phyloP scores from a whole-genome alignment of 2,329 filamentous ascomycete species.

The Pseudophaeomoniella oleicola region DNA sequence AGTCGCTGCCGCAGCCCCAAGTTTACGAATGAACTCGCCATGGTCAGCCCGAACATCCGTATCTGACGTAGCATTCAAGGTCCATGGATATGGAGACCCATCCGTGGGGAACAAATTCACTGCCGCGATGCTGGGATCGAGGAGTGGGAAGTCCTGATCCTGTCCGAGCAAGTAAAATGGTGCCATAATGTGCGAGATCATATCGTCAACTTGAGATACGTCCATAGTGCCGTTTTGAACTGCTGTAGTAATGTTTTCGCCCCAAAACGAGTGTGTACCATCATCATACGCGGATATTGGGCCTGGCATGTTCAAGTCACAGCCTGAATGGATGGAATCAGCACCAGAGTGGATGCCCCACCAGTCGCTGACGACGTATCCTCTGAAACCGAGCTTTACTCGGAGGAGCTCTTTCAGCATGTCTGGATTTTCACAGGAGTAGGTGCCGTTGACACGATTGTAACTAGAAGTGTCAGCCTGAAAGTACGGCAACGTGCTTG shows the following conservation, averaged over 20 bases:
- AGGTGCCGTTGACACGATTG: conserved; percentile 56
- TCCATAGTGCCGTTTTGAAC: conserved; percentile 47
- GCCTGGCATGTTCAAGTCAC: conserved; percentile 67
- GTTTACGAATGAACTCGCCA: neutral
- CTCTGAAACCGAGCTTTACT: conserved; percentile 65
- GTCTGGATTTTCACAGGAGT: conserved; percentile 66
- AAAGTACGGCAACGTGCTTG: no score
- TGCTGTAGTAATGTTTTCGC: neutral
- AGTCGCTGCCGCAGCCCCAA: conserved; percentile 25
- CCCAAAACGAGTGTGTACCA: conserved; percentile 4
- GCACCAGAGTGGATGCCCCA: conserved; percentile 58
- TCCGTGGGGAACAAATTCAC: neutral
- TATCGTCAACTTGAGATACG: conserved; percentile 42
- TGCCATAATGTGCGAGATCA: conserved; percentile 38
- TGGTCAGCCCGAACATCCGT: conserved; percentile 8
- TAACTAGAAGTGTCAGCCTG: conserved; percentile 30
- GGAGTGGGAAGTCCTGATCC: neutral
- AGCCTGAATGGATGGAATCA: conserved; percentile 51
- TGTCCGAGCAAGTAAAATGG: conserved; percentile 35
- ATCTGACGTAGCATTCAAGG: neutral
- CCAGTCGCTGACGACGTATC: conserved; percentile 73
- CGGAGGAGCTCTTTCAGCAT: conserved; percentile 64
- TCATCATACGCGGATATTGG: conserved; percentile 3
- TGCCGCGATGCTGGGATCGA: neutral
- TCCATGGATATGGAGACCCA: neutral